phyloP scores from a whole-genome alignment of 148 eudicot species.

The Nepenthes mirabilis region DNA sequence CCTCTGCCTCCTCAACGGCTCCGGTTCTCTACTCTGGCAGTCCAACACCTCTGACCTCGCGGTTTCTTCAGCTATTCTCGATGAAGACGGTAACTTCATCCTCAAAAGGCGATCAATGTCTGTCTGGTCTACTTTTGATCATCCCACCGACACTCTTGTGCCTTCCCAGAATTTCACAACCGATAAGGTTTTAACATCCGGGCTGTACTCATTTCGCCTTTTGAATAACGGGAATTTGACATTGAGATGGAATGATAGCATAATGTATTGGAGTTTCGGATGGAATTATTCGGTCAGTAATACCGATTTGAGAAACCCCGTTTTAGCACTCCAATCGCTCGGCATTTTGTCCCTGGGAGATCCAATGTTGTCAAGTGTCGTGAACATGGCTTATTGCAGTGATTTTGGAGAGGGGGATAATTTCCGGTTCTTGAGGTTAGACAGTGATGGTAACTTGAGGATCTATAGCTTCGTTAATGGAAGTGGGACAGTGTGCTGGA shows the following conservation, averaged over 20 bases:
- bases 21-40: constrained; percentile 33
- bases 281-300: constrained; percentile 33
- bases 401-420: constrained; percentile 52
- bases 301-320: constrained; percentile 32
- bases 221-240: constrained; percentile 39
- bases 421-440: constrained; percentile 50
- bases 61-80: constrained; percentile 39
- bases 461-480: constrained; percentile 43
- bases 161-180: constrained; percentile 38
- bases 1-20: constrained; percentile 27
- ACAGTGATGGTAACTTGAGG: constrained; percentile 72
- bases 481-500: constrained; percentile 39
- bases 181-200: constrained; percentile 26
- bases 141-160: constrained; percentile 54
- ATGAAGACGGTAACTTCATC: constrained; percentile 51
- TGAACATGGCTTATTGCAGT: constrained; percentile 40
- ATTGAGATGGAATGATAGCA: constrained; percentile 44
- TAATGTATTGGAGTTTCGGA: constrained; percentile 42
- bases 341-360: constrained; percentile 47
- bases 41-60: constrained; percentile 39
- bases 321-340: constrained; percentile 23
- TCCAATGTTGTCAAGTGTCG: constrained; percentile 13
- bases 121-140: constrained; percentile 60
- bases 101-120: constrained; percentile 29
- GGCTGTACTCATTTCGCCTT: constrained; percentile 46